Percentiles rank a stretch among this genome's conserved stretches.
phyloP scores from a whole-genome alignment of 129 eudicot genomes.

The Escallonia herrerae region DNA sequence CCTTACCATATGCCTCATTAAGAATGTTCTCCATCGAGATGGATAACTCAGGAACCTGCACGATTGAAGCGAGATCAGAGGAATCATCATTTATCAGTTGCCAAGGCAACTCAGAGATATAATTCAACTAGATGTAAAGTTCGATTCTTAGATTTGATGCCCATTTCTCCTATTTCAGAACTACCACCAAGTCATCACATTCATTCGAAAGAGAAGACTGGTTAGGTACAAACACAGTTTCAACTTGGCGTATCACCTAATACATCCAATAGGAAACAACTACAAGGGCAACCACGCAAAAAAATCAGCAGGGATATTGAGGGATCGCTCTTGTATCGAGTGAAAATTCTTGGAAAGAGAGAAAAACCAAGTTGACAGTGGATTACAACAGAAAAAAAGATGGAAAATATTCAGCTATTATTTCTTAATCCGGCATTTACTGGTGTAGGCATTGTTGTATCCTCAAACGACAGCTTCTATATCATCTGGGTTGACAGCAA shows the following conservation, averaged over 20 bases:
- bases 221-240: neutral
- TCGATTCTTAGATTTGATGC: neutral
- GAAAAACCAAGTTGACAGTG: neutral
- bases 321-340: neutral
- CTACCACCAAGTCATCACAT: neutral
- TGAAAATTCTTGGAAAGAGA: neutral
- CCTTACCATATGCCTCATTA: too few species aligned
- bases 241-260: neutral
- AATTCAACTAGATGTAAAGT: neutral
- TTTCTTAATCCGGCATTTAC: neutral
- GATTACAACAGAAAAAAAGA: neutral
- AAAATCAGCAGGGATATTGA: neutral
- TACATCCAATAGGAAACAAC: neutral
- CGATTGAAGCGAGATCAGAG: neutral
- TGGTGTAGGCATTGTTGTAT: neutral
- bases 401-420: neutral
- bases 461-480: conserved; percentile 25
- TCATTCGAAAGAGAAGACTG: neutral
- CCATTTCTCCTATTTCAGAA: neutral
- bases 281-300: neutral
- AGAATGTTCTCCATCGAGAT: too few species aligned
- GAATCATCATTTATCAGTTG: too few species aligned
- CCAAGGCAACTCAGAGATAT: neutral
- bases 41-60: neutral
- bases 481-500: conserved; percentile 26